A percentile compares a stretch with the other conserved stretches of the same genome.
Evolutionary conservation across 2,329 filamentous ascomycete genomes (phyloP).

Genomic region (Xylaria multiplex): DNA sequence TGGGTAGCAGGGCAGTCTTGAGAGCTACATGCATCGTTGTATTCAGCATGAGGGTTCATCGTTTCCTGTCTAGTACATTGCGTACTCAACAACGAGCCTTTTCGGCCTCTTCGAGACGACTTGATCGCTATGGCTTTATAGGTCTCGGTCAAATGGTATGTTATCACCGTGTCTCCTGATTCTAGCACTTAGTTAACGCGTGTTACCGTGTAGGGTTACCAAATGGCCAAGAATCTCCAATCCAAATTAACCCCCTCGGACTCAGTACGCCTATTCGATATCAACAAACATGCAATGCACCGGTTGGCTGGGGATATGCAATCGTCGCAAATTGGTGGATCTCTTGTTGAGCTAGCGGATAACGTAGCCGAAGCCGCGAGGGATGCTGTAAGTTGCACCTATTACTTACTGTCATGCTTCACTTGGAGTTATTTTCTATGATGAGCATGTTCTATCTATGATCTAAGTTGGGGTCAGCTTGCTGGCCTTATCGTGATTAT

Average conservation of each 20-base stretch:
- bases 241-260: slow-evolving; percentile 63
- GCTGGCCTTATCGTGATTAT: slow-evolving; percentile 71
- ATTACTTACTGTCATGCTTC: slow-evolving; percentile 37
- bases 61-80: slow-evolving; percentile 52
- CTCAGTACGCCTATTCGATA: slow-evolving; percentile 65
- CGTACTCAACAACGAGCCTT: slow-evolving; percentile 59
- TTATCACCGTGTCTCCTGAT: slow-evolving; percentile 14
- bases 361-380: slow-evolving; percentile 61
- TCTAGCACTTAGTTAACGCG: slow-evolving; percentile 20
- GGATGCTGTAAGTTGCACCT: slow-evolving; percentile 58
- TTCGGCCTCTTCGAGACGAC: slow-evolving; percentile 57
- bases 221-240: slow-evolving; percentile 72
- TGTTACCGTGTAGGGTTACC: slow-evolving; percentile 59
- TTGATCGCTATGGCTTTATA: slow-evolving; percentile 68
- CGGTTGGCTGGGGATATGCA: slow-evolving; percentile 60
- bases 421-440: slow-evolving; percentile 44
- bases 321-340: slow-evolving; percentile 56
- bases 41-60: slow-evolving; percentile 56
- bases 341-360: slow-evolving; percentile 56
- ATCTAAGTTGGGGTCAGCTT: slow-evolving; percentile 77
- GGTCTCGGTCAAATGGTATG: slow-evolving; percentile 70
- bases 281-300: slow-evolving; percentile 61
- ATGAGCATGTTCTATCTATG: slow-evolving; percentile 63
- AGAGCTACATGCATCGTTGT: slow-evolving; percentile 52
- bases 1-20: slow-evolving; percentile 17